These are phyloP conservation scores for Beta macrorhiza DNA, from an alignment of 179 eudicot species.

Conservation along the genomic window DNA sequence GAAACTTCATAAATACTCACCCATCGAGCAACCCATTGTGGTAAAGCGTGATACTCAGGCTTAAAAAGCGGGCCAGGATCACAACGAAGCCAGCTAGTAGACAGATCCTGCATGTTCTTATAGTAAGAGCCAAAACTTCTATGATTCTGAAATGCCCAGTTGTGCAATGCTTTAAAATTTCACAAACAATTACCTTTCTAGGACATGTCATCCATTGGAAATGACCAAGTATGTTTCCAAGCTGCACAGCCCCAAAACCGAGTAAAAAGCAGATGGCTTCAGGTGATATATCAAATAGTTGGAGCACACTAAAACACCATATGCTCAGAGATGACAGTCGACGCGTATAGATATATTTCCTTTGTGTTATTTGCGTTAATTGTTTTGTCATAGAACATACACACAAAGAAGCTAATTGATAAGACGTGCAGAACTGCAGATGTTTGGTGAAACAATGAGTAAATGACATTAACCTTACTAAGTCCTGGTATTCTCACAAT, in stretches of 20 bases:
- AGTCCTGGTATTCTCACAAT: no score
- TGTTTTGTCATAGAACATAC: no score
- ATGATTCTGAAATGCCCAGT: slow-evolving; percentile 11
- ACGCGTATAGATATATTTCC: no score
- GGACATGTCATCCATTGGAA: slow-evolving; percentile 90
- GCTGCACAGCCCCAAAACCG: slow-evolving; percentile 38
- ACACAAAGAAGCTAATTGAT: no score
- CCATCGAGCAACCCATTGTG: slow-evolving; percentile 65
- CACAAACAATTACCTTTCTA: slow-evolving; percentile 66
- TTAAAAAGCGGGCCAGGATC: slow-evolving; percentile 80
- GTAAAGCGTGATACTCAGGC: slow-evolving; percentile 60
- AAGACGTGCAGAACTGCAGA: no score
- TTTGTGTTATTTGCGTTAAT: no score
- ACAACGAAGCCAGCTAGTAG: slow-evolving; percentile 92
- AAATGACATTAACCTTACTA: no score
- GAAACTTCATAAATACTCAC: slow-evolving; percentile 35
- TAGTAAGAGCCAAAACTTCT: background rate
- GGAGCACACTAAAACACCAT: background rate
- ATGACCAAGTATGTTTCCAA: slow-evolving; percentile 74
- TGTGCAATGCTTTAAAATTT: slow-evolving; percentile 8
- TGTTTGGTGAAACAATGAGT: no score
- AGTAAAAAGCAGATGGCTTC: slow-evolving; percentile 33
- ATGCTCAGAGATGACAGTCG: background rate
- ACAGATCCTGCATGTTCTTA: slow-evolving; percentile 60
- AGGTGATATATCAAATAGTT: slow-evolving; percentile 29